Conservation (phyloP, 1,139 yeast species). For the Saccharomyces uvarum region DNA sequence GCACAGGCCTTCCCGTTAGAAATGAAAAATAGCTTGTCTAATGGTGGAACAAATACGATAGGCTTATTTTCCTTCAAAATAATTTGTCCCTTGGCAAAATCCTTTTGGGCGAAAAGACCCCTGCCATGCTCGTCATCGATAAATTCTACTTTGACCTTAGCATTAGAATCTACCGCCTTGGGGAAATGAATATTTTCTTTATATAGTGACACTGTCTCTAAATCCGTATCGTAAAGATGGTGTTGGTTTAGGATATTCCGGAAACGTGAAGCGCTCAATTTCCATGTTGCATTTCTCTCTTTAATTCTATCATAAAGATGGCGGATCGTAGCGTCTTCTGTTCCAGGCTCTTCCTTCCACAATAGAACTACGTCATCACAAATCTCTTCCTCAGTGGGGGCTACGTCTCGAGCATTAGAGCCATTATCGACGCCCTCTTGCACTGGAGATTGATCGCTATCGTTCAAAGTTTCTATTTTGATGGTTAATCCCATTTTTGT, state of each 20-base stretch:
- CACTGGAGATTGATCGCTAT: conserved; percentile 8
- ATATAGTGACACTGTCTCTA: conserved; percentile 41
- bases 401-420: conserved; percentile 9
- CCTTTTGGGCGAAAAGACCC: conserved; percentile 40
- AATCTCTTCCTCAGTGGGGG: conserved; percentile 59
- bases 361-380: conserved; percentile 53
- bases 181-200: conserved; percentile 51
- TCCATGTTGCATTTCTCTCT: conserved; percentile 51
- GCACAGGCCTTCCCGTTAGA: conserved; percentile 69
- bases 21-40: conserved; percentile 58
- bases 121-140: conserved; percentile 38
- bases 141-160: background rate
- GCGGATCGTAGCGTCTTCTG: conserved; percentile 50
- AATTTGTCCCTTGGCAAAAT: conserved; percentile 43
- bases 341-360: conserved; percentile 63
- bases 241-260: conserved; percentile 3
- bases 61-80: conserved; percentile 59
- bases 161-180: conserved; percentile 9
- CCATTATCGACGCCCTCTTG: conserved; percentile 5
- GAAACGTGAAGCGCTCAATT: conserved; percentile 28
- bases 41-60: conserved; percentile 60
- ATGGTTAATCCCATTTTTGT: conserved; percentile 14
- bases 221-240: conserved; percentile 10
- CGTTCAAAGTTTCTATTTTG: conserved; percentile 19
- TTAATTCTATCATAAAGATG: conserved; percentile 50